Conservation (phyloP, 1,284 basidiomycete genomes). For the Wallemia hederae region DNA sequence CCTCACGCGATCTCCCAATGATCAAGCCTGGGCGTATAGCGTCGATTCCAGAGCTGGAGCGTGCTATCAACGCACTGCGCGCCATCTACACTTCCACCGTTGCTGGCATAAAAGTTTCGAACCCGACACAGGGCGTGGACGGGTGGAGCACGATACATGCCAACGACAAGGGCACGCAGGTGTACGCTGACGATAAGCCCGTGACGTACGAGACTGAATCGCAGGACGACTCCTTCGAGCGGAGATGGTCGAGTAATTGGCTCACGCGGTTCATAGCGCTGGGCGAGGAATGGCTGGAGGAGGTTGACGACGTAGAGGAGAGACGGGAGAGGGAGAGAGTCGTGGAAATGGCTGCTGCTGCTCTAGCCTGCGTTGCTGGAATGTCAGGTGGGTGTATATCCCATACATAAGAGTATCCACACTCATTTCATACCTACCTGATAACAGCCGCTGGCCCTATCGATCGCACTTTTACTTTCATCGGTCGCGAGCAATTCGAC, state of each 20-base stretch:
- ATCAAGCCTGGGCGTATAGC: neutral
- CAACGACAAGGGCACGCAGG: neutral
- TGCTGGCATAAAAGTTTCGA: neutral
- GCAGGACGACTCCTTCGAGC: conserved; percentile 29
- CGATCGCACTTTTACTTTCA: conserved; percentile 26
- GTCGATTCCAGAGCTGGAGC: neutral
- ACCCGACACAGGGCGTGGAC: neutral
- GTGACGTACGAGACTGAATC: neutral
- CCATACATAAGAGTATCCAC: no score
- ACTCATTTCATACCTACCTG: conserved; percentile 20
- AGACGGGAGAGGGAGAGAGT: conserved; percentile 16
- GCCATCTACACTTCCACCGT: neutral
- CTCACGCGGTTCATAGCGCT: conserved; percentile 31
- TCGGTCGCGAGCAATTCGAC: neutral
- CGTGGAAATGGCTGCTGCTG: conserved; percentile 31
- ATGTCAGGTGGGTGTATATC: conserved; percentile 22
- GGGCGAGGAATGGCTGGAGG: conserved; percentile 23
- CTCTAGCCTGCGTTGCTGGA: conserved; percentile 33
- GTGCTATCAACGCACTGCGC: neutral
- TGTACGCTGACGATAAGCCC: neutral
- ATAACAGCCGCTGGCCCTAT: conserved; percentile 19
- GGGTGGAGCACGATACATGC: neutral
- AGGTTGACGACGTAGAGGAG: conserved; percentile 2
- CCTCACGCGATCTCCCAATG: neutral
- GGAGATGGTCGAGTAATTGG: conserved; percentile 36